phyloP scores from a whole-genome alignment of 2,329 filamentous ascomycete genomes.

The Botrytis squamosa region DNA sequence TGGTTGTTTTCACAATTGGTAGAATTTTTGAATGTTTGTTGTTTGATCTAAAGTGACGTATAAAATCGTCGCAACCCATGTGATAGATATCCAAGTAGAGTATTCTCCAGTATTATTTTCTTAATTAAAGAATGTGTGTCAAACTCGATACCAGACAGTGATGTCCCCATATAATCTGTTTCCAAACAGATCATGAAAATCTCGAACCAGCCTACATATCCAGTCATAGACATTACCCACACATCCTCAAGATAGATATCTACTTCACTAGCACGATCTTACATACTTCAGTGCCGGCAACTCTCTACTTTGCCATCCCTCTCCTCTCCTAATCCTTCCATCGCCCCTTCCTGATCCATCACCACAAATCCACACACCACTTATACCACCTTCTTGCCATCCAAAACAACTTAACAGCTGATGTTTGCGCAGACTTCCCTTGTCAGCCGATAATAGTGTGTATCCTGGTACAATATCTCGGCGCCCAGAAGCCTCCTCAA shows the following conservation, averaged over 20 bases:
- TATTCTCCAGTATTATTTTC: not conserved
- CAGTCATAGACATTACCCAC: not conserved
- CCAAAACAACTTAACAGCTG: slow-evolving; percentile 20
- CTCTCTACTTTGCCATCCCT: slow-evolving; percentile 6
- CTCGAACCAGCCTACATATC: not conserved
- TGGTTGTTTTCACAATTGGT: not conserved
- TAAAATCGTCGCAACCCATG: not conserved
- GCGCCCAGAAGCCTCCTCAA: not conserved
- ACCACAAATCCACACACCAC: slow-evolving; percentile 14
- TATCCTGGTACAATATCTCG: slow-evolving; percentile 9
- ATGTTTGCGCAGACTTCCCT: slow-evolving; percentile 9
- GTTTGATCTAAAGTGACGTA: not conserved
- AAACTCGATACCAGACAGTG: not conserved
- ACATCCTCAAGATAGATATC: not conserved
- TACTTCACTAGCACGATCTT: not conserved
- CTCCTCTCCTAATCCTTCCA: not conserved
- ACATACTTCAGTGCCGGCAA: slow-evolving; percentile 11
- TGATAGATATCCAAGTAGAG: not conserved
- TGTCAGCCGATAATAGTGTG: not conserved
- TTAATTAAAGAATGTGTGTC: not conserved
- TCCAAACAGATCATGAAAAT: not conserved
- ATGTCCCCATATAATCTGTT: not conserved
- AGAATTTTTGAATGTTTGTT: not conserved
- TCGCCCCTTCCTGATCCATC: not conserved
- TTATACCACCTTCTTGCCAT: slow-evolving; percentile 7